Evolutionary conservation across 2,329 filamentous ascomycete species (phyloP).

Genomic region (Furcasterigmium furcatum): DNA sequence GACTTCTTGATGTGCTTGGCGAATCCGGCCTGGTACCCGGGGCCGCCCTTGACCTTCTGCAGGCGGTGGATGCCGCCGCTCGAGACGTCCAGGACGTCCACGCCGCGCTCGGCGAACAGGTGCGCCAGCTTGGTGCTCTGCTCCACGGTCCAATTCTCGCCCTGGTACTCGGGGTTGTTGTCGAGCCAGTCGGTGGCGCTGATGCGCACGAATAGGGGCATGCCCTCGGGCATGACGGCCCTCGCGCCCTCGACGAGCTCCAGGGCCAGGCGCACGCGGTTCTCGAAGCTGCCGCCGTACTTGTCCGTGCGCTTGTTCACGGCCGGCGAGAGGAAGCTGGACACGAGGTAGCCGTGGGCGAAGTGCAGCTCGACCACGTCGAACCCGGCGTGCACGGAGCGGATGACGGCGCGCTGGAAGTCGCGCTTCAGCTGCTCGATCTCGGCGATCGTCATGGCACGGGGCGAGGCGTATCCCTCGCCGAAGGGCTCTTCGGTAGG

Average conservation of each 20-base stretch:
- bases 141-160: constrained; percentile 63
- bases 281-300: constrained; percentile 39
- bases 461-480: constrained; percentile 55
- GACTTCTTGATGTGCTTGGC: constrained; percentile 63
- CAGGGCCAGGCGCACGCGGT: constrained; percentile 46
- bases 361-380: constrained; percentile 49
- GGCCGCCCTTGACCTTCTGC: constrained; percentile 50
- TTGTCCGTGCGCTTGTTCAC: constrained; percentile 49
- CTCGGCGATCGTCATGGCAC: constrained; percentile 61
- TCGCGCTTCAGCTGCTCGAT: constrained; percentile 61
- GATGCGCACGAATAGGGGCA: constrained; percentile 72
- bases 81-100: constrained; percentile 69
- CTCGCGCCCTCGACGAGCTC: constrained; percentile 65
- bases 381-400: constrained; percentile 60
- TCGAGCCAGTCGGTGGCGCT: constrained; percentile 74
- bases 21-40: constrained; percentile 65
- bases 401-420: constrained; percentile 50
- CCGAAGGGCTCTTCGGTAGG: constrained; percentile 51
- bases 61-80: constrained; percentile 56
- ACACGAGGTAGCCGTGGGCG: constrained; percentile 52
- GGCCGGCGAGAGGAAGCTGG: constrained; percentile 46
- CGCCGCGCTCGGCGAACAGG: constrained; percentile 58
- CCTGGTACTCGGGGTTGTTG: constrained; percentile 44
- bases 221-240: constrained; percentile 57
- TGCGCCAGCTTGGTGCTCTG: constrained; percentile 62